Evolutionary conservation across 805 yeast genomes (phyloP).

Genomic region (Candida ascalaphidarum): DNA sequence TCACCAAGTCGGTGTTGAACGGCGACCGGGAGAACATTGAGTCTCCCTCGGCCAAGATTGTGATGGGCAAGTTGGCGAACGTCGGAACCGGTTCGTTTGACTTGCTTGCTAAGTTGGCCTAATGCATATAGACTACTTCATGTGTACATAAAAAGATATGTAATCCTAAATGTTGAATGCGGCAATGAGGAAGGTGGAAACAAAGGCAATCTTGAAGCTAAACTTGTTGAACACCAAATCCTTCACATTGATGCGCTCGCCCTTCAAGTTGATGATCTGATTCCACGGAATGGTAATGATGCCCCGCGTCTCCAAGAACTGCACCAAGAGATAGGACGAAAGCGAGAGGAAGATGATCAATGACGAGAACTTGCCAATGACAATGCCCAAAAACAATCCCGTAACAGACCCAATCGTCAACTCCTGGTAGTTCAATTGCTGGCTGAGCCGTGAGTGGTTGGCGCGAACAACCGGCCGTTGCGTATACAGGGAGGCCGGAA

Average conservation of each 20-base stretch:
- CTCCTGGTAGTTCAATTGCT: conserved; percentile 50
- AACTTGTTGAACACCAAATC: conserved; percentile 50
- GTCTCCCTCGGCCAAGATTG: conserved; percentile 90
- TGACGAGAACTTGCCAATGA: conserved; percentile 53
- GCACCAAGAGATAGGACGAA: conserved; percentile 31
- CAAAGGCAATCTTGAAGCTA: conserved; percentile 51
- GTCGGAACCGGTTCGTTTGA: conserved; percentile 98
- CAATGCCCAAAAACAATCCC: conserved; percentile 50
- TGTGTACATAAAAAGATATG: too few species aligned
- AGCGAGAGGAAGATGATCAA: conserved; percentile 43
- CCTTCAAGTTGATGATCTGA: conserved; percentile 22
- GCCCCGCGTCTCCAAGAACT: conserved; percentile 50
- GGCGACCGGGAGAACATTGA: conserved; percentile 83
- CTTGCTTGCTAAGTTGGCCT: conserved; percentile 48
- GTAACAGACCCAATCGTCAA: conserved; percentile 55
- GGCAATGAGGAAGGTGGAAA: conserved; percentile 47
- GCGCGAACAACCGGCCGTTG: too few species aligned
- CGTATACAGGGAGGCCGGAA: too few species aligned
- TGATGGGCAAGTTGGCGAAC: conserved; percentile 79
- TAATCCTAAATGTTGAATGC: conserved; percentile 38
- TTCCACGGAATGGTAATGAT: conserved; percentile 41
- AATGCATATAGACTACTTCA: neutral
- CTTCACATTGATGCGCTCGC: conserved; percentile 34
- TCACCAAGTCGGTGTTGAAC: conserved; percentile 92
- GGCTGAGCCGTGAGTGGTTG: conserved; percentile 28